Evolutionary conservation across 163 green algal species (phyloP).

Genomic region (Scenedesmus sp.): DNA sequence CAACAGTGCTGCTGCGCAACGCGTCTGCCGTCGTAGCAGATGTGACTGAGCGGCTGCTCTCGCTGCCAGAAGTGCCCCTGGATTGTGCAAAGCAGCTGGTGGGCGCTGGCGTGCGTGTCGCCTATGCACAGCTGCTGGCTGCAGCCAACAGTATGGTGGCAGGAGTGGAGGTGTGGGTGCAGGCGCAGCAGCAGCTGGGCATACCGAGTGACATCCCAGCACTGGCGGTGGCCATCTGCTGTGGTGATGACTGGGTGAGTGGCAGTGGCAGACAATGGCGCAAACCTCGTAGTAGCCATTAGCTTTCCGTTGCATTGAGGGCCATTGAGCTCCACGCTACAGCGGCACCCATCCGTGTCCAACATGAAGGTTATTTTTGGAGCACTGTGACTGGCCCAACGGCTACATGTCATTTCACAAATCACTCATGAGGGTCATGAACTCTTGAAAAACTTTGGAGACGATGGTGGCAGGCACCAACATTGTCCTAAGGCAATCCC

Average conservation of each 20-base stretch:
- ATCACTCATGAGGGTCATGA: too few species aligned
- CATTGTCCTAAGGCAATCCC: too few species aligned
- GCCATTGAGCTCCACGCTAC: too few species aligned
- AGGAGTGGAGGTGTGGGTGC: conserved; percentile 5
- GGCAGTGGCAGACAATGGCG: not conserved
- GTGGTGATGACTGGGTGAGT: not conserved
- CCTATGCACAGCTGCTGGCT: not conserved
- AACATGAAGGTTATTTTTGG: too few species aligned
- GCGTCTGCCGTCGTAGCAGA: not conserved
- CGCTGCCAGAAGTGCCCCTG: not conserved
- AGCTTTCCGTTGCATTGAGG: too few species aligned
- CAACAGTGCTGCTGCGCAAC: not conserved
- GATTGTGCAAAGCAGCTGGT: not conserved
- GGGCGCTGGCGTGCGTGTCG: not conserved
- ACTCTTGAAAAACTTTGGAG: too few species aligned
- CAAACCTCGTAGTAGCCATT: too few species aligned
- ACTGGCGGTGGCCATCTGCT: not conserved
- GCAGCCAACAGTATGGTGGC: not conserved
- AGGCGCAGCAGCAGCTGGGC: not conserved
- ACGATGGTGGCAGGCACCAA: too few species aligned
- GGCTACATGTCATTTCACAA: too few species aligned
- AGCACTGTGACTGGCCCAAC: too few species aligned
- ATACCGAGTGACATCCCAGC: not conserved
- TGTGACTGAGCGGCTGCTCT: not conserved
- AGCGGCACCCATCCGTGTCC: too few species aligned